phyloP scores from a whole-genome alignment of 139 green algal species.

The Ettlia oleoabundans region DNA sequence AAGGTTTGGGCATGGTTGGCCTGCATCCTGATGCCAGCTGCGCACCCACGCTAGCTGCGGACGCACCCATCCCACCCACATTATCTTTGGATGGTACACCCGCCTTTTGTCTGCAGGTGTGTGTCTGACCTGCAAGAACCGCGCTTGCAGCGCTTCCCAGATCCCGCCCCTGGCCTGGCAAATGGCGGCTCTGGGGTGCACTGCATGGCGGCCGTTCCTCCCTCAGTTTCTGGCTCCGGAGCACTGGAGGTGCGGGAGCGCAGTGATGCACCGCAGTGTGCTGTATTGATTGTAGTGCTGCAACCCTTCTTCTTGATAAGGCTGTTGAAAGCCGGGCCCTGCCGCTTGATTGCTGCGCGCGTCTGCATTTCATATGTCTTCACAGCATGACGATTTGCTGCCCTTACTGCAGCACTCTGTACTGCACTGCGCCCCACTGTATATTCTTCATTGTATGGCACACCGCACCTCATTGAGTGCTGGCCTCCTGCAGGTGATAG shows the following conservation, averaged over 20 bases:
- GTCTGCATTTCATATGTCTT: too few species aligned
- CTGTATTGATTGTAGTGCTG: too few species aligned
- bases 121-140: slow-evolving; percentile 59
- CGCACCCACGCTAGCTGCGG: background rate
- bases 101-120: slow-evolving; percentile 58
- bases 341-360: too few species aligned
- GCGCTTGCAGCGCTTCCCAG: slow-evolving; percentile 54
- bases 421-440: too few species aligned
- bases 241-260: slow-evolving; percentile 61
- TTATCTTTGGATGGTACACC: too few species aligned
- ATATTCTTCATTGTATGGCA: too few species aligned
- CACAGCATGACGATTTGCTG: background rate
- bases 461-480: too few species aligned
- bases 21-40: background rate
- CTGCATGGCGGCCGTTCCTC: slow-evolving; percentile 74
- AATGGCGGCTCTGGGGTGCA: slow-evolving; percentile 30
- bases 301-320: too few species aligned
- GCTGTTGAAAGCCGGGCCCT: too few species aligned
- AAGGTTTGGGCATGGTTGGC: background rate
- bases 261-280: background rate
- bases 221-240: slow-evolving; percentile 55
- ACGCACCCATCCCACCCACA: too few species aligned
- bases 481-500: slow-evolving; percentile 64
- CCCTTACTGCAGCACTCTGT: background rate
- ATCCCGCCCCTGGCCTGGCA: background rate